Evolutionary conservation across 1,284 basidiomycete species (phyloP), one percentile per base, ranked within the genome.

Genomic region (Jaminaea rosea): DNA sequence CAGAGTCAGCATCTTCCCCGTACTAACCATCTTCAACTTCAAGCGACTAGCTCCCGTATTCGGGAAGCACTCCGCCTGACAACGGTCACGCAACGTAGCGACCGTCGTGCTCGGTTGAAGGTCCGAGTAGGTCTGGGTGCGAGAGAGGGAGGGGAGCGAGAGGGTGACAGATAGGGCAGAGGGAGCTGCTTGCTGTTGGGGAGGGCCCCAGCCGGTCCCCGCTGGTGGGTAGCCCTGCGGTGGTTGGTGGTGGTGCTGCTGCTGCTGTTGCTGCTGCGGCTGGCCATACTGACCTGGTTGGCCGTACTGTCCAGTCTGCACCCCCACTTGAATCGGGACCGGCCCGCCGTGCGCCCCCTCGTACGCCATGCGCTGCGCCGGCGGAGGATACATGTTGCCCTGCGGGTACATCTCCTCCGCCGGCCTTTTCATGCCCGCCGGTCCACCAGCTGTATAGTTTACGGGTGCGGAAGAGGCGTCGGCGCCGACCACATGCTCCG

Each of bases 11-110:
- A 60, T 52, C 50, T 56, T 65, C 6, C 61, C 61, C 11, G 56
- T 56, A 26, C 68, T 55, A 49, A 55, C 61, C 39, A 73, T 52
- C 37, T 63, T 67, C 31, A 73, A 53, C 53, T 69, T 70, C 10
- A 59, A 8, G 24, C 49, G 32, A 46, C 59, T 63, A 2, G 65
- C 69, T 3, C 66, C 68, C 10, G 72, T 50, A 13, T 47, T 39
- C 21, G 54, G 50, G n/a, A 73, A 48, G 21, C 62, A 47, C 34
- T 60, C 58, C 26, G 58, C 51, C 24, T 72, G 63, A 1, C 72
- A 56, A 19, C 65, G 62, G 44, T 73, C 67, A 9, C 71, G 57
- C 31, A 73, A 31, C 15, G 31, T 44, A 6, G n/a, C 23, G 15
- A 50, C 32, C 10, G 47, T 45, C n/a, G 50, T 47, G 15, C 19